These are phyloP conservation scores for Claviceps sp. DNA, from an alignment of 2,329 filamentous ascomycete species.

Conservation along the genomic window DNA sequence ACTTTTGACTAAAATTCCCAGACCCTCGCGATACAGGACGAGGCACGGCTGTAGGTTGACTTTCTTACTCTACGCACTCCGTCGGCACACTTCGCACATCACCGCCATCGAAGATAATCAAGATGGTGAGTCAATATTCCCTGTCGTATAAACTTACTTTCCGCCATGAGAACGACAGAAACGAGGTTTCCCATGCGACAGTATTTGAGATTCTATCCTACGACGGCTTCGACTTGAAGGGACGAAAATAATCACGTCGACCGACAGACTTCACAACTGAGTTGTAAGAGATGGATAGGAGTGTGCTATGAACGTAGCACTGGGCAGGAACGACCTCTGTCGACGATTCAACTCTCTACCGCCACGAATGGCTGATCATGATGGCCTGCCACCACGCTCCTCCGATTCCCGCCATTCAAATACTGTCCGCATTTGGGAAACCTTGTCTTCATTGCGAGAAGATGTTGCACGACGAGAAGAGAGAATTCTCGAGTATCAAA, in stretches of 20 bases:
- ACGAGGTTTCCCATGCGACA: not conserved
- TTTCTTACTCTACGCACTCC: constrained; percentile 19
- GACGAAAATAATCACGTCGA: not conserved
- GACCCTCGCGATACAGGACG: constrained; percentile 21
- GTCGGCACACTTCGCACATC: constrained; percentile 28
- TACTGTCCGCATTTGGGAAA: not conserved
- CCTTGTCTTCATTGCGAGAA: not conserved
- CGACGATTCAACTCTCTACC: not conserved
- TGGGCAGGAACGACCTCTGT: not conserved
- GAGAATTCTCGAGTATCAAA: not conserved
- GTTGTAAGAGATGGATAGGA: not conserved
- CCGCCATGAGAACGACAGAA: not conserved
- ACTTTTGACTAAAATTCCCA: constrained; percentile 21
- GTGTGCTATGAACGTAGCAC: not conserved
- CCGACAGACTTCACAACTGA: not conserved
- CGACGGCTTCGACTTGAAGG: not conserved
- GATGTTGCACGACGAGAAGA: not conserved
- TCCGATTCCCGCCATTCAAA: not conserved
- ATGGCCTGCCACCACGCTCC: no score
- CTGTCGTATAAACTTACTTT: not conserved
- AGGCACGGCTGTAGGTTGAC: constrained; percentile 21
- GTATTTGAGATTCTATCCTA: not conserved
- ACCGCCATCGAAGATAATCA: constrained; percentile 27
- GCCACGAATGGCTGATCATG: not conserved
- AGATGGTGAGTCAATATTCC: constrained; percentile 31